Conservation (phyloP, 306 rosid genomes). For the Fragaria vesca region DNA sequence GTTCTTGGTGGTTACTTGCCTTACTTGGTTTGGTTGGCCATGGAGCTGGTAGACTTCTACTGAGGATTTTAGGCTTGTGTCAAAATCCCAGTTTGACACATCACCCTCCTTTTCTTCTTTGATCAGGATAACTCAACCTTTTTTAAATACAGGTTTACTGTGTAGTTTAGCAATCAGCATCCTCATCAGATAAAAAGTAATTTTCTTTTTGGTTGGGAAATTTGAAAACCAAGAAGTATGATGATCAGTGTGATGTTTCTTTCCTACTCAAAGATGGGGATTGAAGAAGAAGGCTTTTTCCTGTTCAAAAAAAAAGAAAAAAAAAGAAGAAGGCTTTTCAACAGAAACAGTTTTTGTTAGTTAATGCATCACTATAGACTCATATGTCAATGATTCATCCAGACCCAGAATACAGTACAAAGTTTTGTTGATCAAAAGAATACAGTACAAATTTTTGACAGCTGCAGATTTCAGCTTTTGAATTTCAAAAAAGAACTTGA, state of each 20-base stretch:
- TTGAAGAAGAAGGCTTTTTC: slow-evolving; percentile 10
- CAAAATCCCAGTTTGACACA: slow-evolving; percentile 32
- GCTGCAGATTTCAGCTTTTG: not conserved
- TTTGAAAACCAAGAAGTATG: not conserved
- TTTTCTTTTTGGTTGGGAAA: slow-evolving; percentile 3
- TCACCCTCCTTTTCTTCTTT: slow-evolving; percentile 19
- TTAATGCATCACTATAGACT: not conserved
- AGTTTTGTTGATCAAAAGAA: not conserved
- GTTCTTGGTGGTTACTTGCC: slow-evolving; percentile 16
- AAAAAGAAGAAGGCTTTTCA: slow-evolving; percentile 2
- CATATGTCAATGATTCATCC: not conserved
- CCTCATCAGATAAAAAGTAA: slow-evolving; percentile 22
- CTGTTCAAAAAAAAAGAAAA: too few relatives aligned
- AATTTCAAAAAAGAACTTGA: not conserved
- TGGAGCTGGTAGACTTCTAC: not conserved
- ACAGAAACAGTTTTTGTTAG: slow-evolving; percentile 11
- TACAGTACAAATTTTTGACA: not conserved
- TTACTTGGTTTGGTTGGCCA: slow-evolving; percentile 24
- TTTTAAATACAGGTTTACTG: not conserved
- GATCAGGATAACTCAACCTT: slow-evolving; percentile 21
- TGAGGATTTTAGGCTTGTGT: slow-evolving; percentile 18
- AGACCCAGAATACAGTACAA: not conserved
- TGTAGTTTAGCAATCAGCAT: slow-evolving; percentile 31
- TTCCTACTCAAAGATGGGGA: slow-evolving; percentile 1
- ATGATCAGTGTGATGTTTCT: not conserved